These are phyloP conservation scores for Penicillium sp. DNA, from an alignment of 2,329 filamentous ascomycete species.

Conservation along the genomic window DNA sequence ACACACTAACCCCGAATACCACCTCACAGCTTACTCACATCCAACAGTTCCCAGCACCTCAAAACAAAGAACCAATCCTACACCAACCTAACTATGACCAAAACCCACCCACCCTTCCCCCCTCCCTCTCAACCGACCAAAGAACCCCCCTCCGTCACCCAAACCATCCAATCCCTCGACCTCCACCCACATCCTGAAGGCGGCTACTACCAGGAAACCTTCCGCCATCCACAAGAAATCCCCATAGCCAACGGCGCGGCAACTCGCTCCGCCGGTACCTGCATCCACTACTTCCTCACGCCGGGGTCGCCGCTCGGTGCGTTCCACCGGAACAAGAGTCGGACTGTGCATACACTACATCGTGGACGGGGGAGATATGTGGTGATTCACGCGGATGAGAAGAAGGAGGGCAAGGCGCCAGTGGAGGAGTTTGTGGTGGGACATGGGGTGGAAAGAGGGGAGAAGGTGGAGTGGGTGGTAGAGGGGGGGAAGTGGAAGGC, in stretches of 20 bases:
- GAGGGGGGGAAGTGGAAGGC: slow-evolving; percentile 61
- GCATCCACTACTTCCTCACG: slow-evolving; percentile 58
- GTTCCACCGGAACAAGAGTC: slow-evolving; percentile 56
- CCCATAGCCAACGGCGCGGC: slow-evolving; percentile 23
- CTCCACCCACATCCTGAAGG: slow-evolving; percentile 54
- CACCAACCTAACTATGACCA: too few relatives aligned
- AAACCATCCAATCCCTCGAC: slow-evolving; percentile 40
- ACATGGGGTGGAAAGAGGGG: slow-evolving; percentile 48
- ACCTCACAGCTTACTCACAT: too few relatives aligned
- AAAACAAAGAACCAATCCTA: too few relatives aligned
- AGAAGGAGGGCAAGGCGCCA: slow-evolving; percentile 21
- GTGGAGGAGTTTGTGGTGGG: slow-evolving; percentile 59
- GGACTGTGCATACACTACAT: slow-evolving; percentile 59
- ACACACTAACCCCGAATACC: too few relatives aligned
- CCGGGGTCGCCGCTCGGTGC: slow-evolving; percentile 47
- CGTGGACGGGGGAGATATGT: slow-evolving; percentile 56
- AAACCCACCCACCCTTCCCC: too few relatives aligned
- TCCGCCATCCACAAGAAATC: slow-evolving; percentile 47
- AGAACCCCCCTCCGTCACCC: slow-evolving; percentile 17
- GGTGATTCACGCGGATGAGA: slow-evolving; percentile 46
- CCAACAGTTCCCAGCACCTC: too few relatives aligned
- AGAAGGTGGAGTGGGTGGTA: slow-evolving; percentile 60
- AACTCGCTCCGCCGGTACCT: slow-evolving; percentile 48
- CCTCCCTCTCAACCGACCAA: too few relatives aligned
- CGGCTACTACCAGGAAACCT: slow-evolving; percentile 57